Evolutionary conservation across 768 basidiomycete species (phyloP).

Genomic region (Mrakia frigida): DNA sequence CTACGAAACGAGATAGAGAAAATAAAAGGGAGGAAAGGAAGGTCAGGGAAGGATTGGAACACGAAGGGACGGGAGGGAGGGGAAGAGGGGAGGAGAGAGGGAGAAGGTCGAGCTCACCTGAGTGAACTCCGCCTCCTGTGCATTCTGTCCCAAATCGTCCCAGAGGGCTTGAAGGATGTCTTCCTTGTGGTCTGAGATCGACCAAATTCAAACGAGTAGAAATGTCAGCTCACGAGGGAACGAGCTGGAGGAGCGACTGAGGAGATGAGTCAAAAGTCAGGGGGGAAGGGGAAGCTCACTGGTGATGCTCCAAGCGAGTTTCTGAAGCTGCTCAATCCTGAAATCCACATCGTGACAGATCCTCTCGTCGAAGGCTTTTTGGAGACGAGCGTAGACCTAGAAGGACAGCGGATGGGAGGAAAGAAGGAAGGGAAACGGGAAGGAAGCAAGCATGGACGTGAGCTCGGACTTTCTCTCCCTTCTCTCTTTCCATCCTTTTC

Average conservation of each 20-base stretch:
- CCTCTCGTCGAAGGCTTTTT: conserved; percentile 34
- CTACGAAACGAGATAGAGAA: background rate
- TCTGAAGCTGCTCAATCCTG: conserved; percentile 42
- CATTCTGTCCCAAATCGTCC: conserved; percentile 40
- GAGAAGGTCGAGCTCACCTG: conserved; percentile 38
- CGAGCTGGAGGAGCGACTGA: too few relatives aligned
- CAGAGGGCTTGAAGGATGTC: conserved; percentile 38
- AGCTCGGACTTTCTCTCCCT: background rate
- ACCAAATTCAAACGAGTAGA: background rate
- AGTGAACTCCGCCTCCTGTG: conserved; percentile 35
- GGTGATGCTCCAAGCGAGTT: conserved; percentile 41
- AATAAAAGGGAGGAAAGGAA: background rate
- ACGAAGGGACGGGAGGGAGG: background rate
- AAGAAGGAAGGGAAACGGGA: background rate
- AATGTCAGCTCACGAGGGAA: background rate
- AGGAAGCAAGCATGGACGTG: background rate
- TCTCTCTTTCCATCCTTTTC: background rate
- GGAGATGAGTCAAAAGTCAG: background rate
- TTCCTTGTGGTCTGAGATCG: conserved; percentile 37
- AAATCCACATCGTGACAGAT: conserved; percentile 36
- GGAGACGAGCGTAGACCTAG: conserved; percentile 12
- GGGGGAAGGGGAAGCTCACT: background rate
- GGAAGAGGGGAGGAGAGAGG: background rate
- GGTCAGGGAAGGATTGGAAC: background rate
- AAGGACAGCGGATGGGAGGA: too few relatives aligned